Conservation (phyloP, 495 filamentous ascomycete species). For the Aspergillus cristatus region DNA sequence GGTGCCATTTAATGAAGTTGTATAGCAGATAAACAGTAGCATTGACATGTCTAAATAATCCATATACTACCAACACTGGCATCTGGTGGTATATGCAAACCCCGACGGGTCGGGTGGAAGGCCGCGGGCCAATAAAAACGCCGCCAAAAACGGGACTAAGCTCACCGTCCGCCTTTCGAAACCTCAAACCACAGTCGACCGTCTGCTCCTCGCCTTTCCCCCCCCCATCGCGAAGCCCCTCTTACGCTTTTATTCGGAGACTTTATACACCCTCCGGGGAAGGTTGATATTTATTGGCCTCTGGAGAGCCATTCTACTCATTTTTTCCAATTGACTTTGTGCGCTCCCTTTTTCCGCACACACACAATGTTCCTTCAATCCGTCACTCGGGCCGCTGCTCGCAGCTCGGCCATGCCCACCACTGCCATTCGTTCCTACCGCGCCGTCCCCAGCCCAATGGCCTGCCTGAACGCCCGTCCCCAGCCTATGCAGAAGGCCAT, state of each 20-base stretch:
- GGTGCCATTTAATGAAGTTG: no score
- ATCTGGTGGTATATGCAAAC: not conserved
- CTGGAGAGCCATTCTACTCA: conserved; percentile 6
- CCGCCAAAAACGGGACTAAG: conserved; percentile 26
- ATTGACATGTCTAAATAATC: no score
- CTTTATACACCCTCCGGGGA: no score
- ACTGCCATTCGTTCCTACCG: conserved; percentile 29
- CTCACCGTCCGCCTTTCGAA: conserved; percentile 20
- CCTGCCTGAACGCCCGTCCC: conserved; percentile 26
- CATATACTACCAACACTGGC: no score
- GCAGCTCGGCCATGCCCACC: conserved; percentile 31
- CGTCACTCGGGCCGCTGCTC: conserved; percentile 29
- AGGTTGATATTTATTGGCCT: conserved; percentile 15
- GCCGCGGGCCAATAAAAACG: conserved; percentile 25
- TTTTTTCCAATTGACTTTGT: conserved; percentile 23
- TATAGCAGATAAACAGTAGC: no score
- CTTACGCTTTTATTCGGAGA: no score
- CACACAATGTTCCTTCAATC: conserved; percentile 37
- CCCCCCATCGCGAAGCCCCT: conserved; percentile 25
- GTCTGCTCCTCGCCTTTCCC: conserved; percentile 30
- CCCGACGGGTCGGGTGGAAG: no score
- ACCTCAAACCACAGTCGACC: conserved; percentile 36
- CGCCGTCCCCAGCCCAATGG: conserved; percentile 23
- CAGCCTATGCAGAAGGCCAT: conserved; percentile 19
- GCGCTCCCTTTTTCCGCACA: conserved; percentile 25